Conservation (phyloP, 345 rosid genomes). For the Syzygium oleosum region DNA sequence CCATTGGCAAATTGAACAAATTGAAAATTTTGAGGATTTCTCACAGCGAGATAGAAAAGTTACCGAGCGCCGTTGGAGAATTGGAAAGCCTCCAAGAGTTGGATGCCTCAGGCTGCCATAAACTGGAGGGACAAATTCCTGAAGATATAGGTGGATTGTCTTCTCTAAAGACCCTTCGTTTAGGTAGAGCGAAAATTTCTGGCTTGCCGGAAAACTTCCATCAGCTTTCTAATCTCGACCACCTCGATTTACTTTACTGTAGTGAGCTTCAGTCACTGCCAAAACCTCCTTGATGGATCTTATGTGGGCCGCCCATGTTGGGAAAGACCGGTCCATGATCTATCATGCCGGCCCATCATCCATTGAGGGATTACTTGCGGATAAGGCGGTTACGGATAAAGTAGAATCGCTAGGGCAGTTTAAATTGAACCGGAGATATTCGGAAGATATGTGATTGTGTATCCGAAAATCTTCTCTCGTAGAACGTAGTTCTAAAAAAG, state of each 20-base stretch:
- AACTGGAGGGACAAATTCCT: neutral
- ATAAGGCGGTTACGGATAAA: no score
- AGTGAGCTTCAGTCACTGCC: neutral
- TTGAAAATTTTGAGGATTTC: neutral
- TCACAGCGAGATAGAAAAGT: neutral
- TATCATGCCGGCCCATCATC: no score
- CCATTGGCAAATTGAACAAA: neutral
- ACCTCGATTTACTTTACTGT: neutral
- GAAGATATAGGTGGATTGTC: neutral
- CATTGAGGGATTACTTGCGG: no score
- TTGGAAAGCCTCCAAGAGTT: neutral
- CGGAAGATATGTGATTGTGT: no score
- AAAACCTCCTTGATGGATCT: neutral
- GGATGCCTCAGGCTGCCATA: neutral
- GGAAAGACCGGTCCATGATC: no score
- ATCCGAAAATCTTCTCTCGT: no score
- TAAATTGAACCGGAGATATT: no score
- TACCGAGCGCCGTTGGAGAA: neutral
- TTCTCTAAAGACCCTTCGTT: neutral
- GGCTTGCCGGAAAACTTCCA: neutral
- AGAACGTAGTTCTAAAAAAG: no score
- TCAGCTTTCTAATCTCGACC: neutral
- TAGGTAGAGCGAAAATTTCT: rapidly evolving
- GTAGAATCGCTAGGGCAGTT: no score
- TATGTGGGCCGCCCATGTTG: no score